phyloP scores from a whole-genome alignment of 108 stramenopile species.

The Aurantiochytrium sp. region DNA sequence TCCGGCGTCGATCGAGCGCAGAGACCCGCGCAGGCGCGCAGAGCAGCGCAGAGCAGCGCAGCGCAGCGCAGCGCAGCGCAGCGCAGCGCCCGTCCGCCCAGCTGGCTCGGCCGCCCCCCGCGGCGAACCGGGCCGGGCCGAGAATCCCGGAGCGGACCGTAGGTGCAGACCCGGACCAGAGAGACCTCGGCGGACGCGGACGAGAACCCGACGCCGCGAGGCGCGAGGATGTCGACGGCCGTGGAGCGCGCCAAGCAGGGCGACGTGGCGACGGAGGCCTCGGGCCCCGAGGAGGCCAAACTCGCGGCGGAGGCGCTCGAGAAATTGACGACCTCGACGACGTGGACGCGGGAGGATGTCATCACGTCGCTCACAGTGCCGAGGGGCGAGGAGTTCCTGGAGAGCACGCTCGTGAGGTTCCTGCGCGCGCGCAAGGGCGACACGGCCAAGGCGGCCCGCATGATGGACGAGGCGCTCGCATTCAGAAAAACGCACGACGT shows the following conservation, averaged over 20 bases:
- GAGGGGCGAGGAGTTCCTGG: not conserved
- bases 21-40: no score
- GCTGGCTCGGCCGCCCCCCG: no score
- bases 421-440: conserved; percentile 26
- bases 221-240: not conserved
- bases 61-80: no score
- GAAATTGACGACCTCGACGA: not conserved
- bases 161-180: no score
- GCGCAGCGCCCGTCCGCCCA: no score
- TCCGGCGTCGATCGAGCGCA: no score
- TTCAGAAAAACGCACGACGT: not conserved
- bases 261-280: conserved; percentile 21
- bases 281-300: not conserved
- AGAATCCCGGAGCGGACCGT: no score
- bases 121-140: no score
- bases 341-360: not conserved
- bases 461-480: not conserved
- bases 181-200: no score
- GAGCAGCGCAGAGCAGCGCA: no score
- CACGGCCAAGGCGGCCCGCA: not conserved
- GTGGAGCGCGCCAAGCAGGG: not conserved
- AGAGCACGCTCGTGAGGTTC: not conserved
- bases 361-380: not conserved
- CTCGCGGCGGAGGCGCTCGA: not conserved
- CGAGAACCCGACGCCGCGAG: no score